These are phyloP conservation scores for Aspergillus persii DNA, from an alignment of 2,329 filamentous ascomycete species.

Conservation along the genomic window DNA sequence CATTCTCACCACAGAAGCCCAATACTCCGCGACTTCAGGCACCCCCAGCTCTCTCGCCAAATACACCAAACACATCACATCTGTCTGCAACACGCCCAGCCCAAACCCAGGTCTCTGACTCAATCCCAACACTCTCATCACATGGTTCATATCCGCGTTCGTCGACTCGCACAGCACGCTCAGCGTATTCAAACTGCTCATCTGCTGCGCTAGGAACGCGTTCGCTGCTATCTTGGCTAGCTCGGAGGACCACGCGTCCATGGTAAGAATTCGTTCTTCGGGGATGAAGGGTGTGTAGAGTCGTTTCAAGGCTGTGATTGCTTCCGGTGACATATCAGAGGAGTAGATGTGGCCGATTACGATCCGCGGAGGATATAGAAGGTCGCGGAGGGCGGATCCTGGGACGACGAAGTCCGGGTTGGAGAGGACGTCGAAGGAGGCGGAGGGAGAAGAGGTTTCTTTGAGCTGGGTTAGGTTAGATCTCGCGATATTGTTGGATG, in stretches of 20 bases:
- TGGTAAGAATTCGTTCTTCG: conserved; percentile 19
- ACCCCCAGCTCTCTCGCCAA: conserved; percentile 18
- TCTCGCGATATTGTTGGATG: neutral
- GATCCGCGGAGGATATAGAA: conserved; percentile 15
- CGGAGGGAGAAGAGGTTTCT: conserved; percentile 13
- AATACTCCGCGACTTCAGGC: conserved; percentile 19
- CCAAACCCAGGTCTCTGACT: conserved; percentile 1
- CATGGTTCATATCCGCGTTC: conserved; percentile 13
- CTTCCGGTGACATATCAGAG: conserved; percentile 12
- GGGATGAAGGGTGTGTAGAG: conserved; percentile 18
- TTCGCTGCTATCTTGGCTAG: conserved; percentile 14
- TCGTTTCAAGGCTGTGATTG: conserved; percentile 13
- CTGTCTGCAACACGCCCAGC: conserved; percentile 5
- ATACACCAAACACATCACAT: conserved; percentile 17
- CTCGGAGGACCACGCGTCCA: conserved; percentile 21
- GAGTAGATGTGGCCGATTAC: conserved; percentile 21
- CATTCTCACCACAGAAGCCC: conserved; percentile 16
- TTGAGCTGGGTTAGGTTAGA: conserved; percentile 9
- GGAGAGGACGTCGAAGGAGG: conserved; percentile 20
- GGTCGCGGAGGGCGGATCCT: conserved; percentile 12
- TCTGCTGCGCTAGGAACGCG: conserved; percentile 18
- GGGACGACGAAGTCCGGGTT: conserved; percentile 20
- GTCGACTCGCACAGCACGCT: conserved; percentile 13
- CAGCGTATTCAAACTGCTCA: conserved; percentile 11
- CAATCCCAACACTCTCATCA: conserved; percentile 11